Conservation (phyloP, 1,284 basidiomycete species). For the Ustilago trichophora region DNA sequence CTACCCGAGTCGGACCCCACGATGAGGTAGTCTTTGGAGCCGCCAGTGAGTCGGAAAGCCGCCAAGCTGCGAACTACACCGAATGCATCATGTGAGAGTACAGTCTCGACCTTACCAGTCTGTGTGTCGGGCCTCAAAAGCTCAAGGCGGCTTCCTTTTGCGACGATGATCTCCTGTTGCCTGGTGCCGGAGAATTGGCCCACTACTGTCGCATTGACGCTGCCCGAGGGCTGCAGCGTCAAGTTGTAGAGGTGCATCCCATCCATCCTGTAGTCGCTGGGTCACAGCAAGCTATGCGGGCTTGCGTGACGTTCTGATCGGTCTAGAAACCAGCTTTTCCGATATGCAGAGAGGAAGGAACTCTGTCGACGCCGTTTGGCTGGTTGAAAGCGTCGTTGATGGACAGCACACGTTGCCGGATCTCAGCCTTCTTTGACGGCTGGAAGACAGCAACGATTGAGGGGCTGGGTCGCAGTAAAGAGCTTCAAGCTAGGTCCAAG, state of each 20-base stretch:
- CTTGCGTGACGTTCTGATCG: too few species aligned
- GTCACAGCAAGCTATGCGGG: too few species aligned
- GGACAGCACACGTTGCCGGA: too few species aligned
- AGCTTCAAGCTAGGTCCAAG: too few species aligned
- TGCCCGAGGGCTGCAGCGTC: slow-evolving; percentile 58
- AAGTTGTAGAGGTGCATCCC: slow-evolving; percentile 64
- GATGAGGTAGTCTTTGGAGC: slow-evolving; percentile 62
- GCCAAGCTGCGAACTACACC: slow-evolving; percentile 61
- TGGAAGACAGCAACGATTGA: too few species aligned
- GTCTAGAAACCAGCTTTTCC: too few species aligned
- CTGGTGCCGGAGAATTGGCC: slow-evolving; percentile 64
- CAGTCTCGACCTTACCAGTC: slow-evolving; percentile 48
- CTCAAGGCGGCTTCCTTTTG: slow-evolving; percentile 55
- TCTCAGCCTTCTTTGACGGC: too few species aligned
- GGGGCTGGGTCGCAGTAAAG: too few species aligned
- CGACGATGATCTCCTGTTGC: slow-evolving; percentile 63
- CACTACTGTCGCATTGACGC: slow-evolving; percentile 58
- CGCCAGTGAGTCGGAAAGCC: slow-evolving; percentile 60
- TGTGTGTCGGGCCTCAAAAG: slow-evolving; percentile 59
- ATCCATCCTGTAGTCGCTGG: slow-evolving; percentile 14
- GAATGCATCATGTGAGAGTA: slow-evolving; percentile 58
- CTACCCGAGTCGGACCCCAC: slow-evolving; percentile 64
- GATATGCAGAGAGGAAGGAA: too few species aligned
- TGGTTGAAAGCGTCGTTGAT: too few species aligned
- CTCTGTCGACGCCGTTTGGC: too few species aligned